A percentile compares a stretch with the other conserved stretches of the same genome.
Conservation (phyloP, 352 stramenopile genomes). For the Phytopythium cucurbitacearum region DNA sequence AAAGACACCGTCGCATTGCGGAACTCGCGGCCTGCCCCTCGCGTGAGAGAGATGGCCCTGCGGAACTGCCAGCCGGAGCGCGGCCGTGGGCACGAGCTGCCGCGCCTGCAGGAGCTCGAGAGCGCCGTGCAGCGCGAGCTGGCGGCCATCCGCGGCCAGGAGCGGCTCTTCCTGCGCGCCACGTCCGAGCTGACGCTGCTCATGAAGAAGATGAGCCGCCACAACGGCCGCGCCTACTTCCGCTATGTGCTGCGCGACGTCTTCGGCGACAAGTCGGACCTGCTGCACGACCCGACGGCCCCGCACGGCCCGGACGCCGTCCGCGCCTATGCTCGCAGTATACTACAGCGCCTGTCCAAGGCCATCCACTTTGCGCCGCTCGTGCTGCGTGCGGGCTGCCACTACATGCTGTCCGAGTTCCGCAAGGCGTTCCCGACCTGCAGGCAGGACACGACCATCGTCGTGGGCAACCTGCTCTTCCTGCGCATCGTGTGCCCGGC, state of each 20-base stretch:
- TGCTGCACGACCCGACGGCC: constrained; percentile 29
- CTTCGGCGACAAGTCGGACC: constrained; percentile 54
- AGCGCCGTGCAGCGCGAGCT: constrained; percentile 67
- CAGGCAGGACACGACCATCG: constrained; percentile 55
- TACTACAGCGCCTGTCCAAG: constrained; percentile 65
- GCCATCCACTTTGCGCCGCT: constrained; percentile 71
- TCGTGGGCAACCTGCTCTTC: constrained; percentile 73
- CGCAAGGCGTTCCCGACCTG: constrained; percentile 60
- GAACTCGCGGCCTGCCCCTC: no score
- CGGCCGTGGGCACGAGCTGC: constrained; percentile 45
- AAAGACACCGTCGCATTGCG: no score
- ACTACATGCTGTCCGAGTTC: constrained; percentile 74
- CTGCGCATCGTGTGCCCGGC: constrained; percentile 72
- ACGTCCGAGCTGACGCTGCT: constrained; percentile 66
- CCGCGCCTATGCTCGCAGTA: constrained; percentile 45
- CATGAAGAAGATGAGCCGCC: constrained; percentile 65
- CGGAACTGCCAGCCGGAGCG: constrained; percentile 24
- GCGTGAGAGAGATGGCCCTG: constrained; percentile 9
- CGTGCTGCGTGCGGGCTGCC: constrained; percentile 62
- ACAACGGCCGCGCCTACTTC: constrained; percentile 75
- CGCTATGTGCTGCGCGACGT: constrained; percentile 75
- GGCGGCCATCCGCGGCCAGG: constrained; percentile 41
- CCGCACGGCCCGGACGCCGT: constrained; percentile 32
- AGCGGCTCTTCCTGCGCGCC: constrained; percentile 78
- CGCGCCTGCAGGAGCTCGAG: constrained; percentile 61